phyloP scores from a whole-genome alignment of 2,329 filamentous ascomycete genomes.

The Cladophialophora carrionii region DNA sequence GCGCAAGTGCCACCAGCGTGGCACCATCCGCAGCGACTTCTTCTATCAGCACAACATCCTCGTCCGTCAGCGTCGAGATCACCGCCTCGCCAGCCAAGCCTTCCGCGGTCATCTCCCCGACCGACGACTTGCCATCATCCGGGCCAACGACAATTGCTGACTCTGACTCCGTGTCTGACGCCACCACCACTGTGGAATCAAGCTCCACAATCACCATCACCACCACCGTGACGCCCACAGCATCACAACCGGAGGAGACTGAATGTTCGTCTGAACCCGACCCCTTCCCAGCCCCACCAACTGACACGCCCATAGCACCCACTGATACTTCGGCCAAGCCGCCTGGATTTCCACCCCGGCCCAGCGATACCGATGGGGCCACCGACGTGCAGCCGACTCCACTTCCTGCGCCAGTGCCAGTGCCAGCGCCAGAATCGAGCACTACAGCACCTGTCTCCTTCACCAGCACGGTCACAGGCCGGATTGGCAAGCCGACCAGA shows the following conservation, averaged over 20 bases:
- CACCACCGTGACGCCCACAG: slow-evolving; percentile 18
- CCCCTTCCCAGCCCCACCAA: not conserved
- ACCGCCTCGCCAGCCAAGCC: slow-evolving; percentile 26
- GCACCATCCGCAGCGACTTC: not conserved
- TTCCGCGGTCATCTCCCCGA: slow-evolving; percentile 22
- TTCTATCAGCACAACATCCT: not conserved
- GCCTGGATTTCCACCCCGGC: not conserved
- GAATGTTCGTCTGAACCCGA: not conserved
- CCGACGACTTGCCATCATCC: not conserved
- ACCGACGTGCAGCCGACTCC: slow-evolving; percentile 8
- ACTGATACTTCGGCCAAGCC: not conserved
- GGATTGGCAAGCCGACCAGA: slow-evolving; percentile 33
- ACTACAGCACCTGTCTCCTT: slow-evolving; percentile 24
- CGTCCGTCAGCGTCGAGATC: slow-evolving; percentile 27
- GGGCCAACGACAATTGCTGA: not conserved
- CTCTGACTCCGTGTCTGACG: not conserved
- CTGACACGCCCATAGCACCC: slow-evolving; percentile 1
- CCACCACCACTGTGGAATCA: not conserved
- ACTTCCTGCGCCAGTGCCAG: slow-evolving; percentile 6
- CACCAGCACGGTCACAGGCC: slow-evolving; percentile 33
- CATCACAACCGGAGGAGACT: slow-evolving; percentile 6
- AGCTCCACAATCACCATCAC: slow-evolving; percentile 37
- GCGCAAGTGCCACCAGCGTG: slow-evolving; percentile 1
- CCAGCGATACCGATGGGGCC: not conserved
- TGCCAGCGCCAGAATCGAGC: slow-evolving; percentile 2